phyloP scores from a whole-genome alignment of 371 early-diverging fungal genomes.

The Mycotypha africana region DNA sequence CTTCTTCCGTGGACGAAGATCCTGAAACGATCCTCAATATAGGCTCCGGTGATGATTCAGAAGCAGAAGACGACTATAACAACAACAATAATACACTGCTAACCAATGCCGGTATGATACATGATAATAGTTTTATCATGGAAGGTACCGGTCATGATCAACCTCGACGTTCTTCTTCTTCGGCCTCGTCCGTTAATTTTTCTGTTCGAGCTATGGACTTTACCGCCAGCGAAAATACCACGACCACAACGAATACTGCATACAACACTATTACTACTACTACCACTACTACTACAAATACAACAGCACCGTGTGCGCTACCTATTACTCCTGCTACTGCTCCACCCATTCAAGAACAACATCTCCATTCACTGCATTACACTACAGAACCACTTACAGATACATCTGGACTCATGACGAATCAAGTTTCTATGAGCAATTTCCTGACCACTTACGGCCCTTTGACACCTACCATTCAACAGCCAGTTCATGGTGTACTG shows the following conservation, averaged over 20 bases:
- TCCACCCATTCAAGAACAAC: too few relatives aligned
- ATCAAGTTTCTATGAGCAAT: too few relatives aligned
- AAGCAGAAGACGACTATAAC: slow-evolving; percentile 14
- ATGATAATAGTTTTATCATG: not conserved
- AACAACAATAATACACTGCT: not conserved
- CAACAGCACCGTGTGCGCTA: too few relatives aligned
- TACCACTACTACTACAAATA: too few relatives aligned
- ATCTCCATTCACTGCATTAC: too few relatives aligned
- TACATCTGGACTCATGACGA: too few relatives aligned
- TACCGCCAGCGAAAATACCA: not conserved
- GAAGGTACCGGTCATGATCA: not conserved
- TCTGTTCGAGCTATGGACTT: not conserved
- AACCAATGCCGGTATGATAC: not conserved
- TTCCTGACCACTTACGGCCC: too few relatives aligned
- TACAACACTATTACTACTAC: not conserved
- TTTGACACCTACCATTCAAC: too few relatives aligned
- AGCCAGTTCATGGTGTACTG: not conserved
- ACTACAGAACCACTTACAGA: too few relatives aligned
- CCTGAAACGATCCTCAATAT: slow-evolving; percentile 34
- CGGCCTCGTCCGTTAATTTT: slow-evolving; percentile 5
- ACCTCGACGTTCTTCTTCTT: slow-evolving; percentile 10
- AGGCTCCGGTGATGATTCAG: slow-evolving; percentile 32
- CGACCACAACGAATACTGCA: not conserved
- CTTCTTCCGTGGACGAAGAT: slow-evolving; percentile 18
- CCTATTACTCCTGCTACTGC: too few relatives aligned